These are phyloP conservation scores for Xylaria intraflava DNA, from an alignment of 495 filamentous ascomycete species.

Conservation along the genomic window DNA sequence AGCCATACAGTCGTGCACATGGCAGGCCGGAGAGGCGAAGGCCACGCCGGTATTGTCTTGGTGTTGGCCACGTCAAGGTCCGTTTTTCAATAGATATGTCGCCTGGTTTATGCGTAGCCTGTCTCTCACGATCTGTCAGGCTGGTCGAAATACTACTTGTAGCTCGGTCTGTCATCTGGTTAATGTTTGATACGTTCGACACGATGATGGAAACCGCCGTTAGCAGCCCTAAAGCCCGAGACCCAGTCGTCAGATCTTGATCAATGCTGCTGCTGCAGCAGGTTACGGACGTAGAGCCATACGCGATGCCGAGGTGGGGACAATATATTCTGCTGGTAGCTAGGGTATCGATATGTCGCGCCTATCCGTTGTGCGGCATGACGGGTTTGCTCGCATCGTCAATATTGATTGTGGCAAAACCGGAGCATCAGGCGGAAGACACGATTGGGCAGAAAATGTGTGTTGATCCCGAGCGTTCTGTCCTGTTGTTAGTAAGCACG, in stretches of 20 bases:
- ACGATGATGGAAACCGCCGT: background rate
- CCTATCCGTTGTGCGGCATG: background rate
- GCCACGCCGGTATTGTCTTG: background rate
- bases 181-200: background rate
- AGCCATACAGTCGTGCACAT: background rate
- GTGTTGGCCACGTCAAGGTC: background rate
- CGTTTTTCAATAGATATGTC: background rate
- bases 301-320: background rate
- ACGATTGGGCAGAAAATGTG: background rate
- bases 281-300: background rate
- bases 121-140: too few species aligned
- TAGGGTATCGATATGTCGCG: background rate
- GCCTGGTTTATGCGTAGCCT: background rate
- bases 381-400: slow-evolving; percentile 5
- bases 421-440: background rate
- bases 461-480: background rate
- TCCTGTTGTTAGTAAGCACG: background rate
- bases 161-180: background rate
- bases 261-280: too few species aligned
- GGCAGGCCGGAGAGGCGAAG: background rate
- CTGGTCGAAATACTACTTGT: background rate
- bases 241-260: background rate
- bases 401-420: slow-evolving; percentile 8
- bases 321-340: background rate
- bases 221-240: background rate